Conservation (phyloP, 768 basidiomycete species). For the Clathrus columnatus region DNA sequence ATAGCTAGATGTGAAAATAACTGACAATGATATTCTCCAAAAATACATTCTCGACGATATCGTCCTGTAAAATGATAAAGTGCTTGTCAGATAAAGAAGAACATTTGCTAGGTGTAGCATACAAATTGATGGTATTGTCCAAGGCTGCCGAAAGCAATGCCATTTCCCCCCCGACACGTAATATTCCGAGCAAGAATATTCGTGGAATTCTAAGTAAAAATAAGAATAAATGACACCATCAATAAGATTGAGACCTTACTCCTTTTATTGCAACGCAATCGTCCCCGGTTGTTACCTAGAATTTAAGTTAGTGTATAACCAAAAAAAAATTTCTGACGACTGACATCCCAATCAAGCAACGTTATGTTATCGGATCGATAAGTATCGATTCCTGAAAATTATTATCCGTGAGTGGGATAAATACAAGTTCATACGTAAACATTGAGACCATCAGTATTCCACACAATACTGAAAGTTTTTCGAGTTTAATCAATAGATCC, state of each 20-base stretch:
- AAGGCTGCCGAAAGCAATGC: constrained; percentile 11
- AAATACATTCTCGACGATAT: background rate
- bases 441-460: constrained; percentile 44
- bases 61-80: background rate
- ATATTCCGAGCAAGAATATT: constrained; percentile 10
- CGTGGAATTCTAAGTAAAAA: constrained; percentile 8
- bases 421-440: background rate
- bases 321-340: background rate
- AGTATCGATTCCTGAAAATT: constrained; percentile 10
- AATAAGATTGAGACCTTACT: background rate
- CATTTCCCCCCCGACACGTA: constrained; percentile 11
- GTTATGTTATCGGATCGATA: constrained; percentile 12
- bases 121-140: constrained; percentile 9
- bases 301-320: background rate
- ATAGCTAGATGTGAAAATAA: background rate
- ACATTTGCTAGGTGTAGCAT: background rate
- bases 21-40: constrained; percentile 40
- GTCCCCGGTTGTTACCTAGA: constrained; percentile 6
- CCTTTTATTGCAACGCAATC: constrained; percentile 15
- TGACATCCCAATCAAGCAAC: constrained; percentile 12
- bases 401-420: constrained; percentile 2
- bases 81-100: too few relatives aligned
- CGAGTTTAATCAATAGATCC: background rate
- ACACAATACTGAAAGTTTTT: constrained; percentile 35
- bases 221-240: background rate